Percentiles rank a stretch among this genome's conserved stretches.
phyloP scores from a whole-genome alignment of 768 basidiomycete species.

The Suillus lakei region DNA sequence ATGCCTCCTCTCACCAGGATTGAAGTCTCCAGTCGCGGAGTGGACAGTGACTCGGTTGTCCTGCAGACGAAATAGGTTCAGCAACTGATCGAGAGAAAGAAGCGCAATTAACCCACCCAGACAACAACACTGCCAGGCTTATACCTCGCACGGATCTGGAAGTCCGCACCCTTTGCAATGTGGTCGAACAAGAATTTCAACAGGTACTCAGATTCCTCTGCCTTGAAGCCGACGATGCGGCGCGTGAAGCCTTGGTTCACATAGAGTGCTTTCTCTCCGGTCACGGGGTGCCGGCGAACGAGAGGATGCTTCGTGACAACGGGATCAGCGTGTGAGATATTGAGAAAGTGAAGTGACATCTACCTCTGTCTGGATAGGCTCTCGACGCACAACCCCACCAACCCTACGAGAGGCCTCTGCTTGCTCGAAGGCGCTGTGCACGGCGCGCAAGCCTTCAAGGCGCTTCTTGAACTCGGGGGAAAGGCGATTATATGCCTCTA shows the following conservation, averaged over 20 bases:
- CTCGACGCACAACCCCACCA: slow-evolving; percentile 53
- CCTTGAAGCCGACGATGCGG: slow-evolving; percentile 58
- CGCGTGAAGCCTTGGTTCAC: slow-evolving; percentile 60
- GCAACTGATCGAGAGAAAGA: neutral
- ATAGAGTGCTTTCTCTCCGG: slow-evolving; percentile 65
- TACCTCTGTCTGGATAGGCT: slow-evolving; percentile 53
- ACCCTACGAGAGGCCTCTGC: slow-evolving; percentile 48
- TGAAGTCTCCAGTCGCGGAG: slow-evolving; percentile 48
- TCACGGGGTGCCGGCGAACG: slow-evolving; percentile 63
- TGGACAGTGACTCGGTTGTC: slow-evolving; percentile 55
- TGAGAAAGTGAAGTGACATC: slow-evolving; percentile 8
- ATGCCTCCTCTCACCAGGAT: slow-evolving; percentile 42
- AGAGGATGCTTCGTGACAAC: slow-evolving; percentile 47
- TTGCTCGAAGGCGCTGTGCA: slow-evolving; percentile 60
- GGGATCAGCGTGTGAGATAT: slow-evolving; percentile 4
- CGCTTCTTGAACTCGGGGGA: slow-evolving; percentile 60
- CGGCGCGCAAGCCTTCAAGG: slow-evolving; percentile 58
- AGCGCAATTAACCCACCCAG: slow-evolving; percentile 46
- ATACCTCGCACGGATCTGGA: slow-evolving; percentile 54
- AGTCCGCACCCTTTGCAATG: slow-evolving; percentile 53
- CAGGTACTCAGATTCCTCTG: slow-evolving; percentile 59
- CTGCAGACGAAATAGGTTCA: slow-evolving; percentile 23
- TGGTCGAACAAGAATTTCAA: slow-evolving; percentile 61
- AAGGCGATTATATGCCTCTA: slow-evolving; percentile 63
- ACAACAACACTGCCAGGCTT: slow-evolving; percentile 59